Evolutionary conservation across 805 yeast species (phyloP), one percentile per base, ranked within the genome.

Genomic region (Lipomyces sp.): DNA sequence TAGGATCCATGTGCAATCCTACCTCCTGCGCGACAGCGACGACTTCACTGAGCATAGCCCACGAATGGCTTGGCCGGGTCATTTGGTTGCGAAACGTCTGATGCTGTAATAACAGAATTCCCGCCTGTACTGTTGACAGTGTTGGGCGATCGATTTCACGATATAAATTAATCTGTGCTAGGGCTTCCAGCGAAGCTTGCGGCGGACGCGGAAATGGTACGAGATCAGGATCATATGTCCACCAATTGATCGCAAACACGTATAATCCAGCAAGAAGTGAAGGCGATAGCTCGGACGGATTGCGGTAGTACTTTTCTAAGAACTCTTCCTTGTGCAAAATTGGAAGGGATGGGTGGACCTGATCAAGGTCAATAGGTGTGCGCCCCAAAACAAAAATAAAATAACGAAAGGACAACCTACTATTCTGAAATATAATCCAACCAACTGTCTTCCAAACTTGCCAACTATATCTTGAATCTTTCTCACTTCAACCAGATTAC

Each of bases 1-100:
- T 87, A 73, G 98, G 93, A 74, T 93, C 94, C n/a, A 91, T 81
- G 0, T 97, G 97, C 10, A 94, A 80, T 0, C 98, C 98, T 18
- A 94, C 80, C 72, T 94, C 97, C 77, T 94, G 97, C 0, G 97
- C 88, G 24, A 93, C 78, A 0, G 96, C 89, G 4, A 91, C 93
- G 30, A 94, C 69, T 45, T 69, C 67, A 10, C 71, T 75, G 91
- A 89, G 53, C 93, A 77, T 2, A 89, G 87, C 96, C 97, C 92
- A 74, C 89, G 93, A 67, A 89, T 86, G 70, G 84, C 83, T 63
- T 83, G 85, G 29, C 78, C 77, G 30, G 79, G 79, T 72, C 80
- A 69, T 62, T 35, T 68, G 71, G 37, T 69, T 68, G 29, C 71
- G 68, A 53, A 69, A 68, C n/a, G 71, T 67, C 60, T 69, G 86